A percentile compares a stretch with the other conserved stretches of the same genome.
phyloP scores from a whole-genome alignment of 2,329 filamentous ascomycete genomes.

The Pyricularia sp. region DNA sequence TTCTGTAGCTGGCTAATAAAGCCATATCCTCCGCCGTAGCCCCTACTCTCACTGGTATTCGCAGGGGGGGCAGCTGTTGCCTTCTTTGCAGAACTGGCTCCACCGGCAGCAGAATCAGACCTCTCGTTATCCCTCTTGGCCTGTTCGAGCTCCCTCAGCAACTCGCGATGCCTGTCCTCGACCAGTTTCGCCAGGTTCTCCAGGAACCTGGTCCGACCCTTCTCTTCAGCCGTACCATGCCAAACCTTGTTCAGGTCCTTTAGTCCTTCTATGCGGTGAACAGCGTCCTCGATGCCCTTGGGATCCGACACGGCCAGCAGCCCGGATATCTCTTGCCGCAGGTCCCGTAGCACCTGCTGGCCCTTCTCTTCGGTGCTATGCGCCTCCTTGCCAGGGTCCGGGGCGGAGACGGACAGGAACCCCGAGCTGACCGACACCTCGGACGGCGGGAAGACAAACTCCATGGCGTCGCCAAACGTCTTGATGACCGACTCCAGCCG shows the following conservation, averaged over 20 bases:
- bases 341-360: conserved; percentile 63
- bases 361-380: conserved; percentile 78
- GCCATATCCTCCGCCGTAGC: conserved; percentile 42
- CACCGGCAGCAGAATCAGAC: not conserved
- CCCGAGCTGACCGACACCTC: conserved; percentile 76
- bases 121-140: not conserved
- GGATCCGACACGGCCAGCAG: conserved; percentile 52
- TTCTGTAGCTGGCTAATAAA: conserved; percentile 55
- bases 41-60: conserved; percentile 25
- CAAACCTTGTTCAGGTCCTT: conserved; percentile 72
- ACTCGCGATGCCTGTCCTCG: conserved; percentile 58
- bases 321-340: conserved; percentile 62
- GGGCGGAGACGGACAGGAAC: conserved; percentile 83
- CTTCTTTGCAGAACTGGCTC: not conserved
- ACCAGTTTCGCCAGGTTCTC: conserved; percentile 74
- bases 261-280: conserved; percentile 64
- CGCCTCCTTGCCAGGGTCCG: conserved; percentile 53
- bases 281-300: conserved; percentile 64
- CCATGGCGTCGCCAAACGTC: conserved; percentile 90
- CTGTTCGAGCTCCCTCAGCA: conserved; percentile 37
- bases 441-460: conserved; percentile 84
- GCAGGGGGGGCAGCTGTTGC: not conserved
- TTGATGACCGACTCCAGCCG: conserved; percentile 86
- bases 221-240: conserved; percentile 94
- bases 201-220: conserved; percentile 70